Percentiles rank a stretch among this genome's conserved stretches.
phyloP scores from a whole-genome alignment of 352 stramenopile genomes.

The Plasmopara viticola region DNA sequence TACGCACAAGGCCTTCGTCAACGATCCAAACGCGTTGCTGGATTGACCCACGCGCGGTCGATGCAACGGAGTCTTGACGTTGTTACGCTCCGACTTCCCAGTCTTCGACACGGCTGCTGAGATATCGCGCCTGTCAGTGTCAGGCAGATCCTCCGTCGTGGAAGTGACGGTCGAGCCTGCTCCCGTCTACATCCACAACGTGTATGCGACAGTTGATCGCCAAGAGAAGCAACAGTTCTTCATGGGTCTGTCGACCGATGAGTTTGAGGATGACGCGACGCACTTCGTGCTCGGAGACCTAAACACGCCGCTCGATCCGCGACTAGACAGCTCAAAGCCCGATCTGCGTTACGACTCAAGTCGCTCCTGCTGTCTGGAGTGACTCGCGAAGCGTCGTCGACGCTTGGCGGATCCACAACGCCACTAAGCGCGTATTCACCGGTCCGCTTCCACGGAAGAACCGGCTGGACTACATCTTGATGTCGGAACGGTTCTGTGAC shows the following conservation, averaged over 20 bases:
- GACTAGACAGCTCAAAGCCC: not conserved
- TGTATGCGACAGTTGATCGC: not conserved
- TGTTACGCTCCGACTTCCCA: no score
- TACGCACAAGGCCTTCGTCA: no score
- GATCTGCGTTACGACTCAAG: not conserved
- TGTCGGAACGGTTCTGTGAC: not conserved
- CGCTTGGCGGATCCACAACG: not conserved
- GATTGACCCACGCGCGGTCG: no score
- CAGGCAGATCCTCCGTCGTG: not conserved
- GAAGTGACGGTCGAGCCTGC: not conserved
- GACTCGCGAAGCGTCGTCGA: not conserved
- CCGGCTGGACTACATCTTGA: not conserved
- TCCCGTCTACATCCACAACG: not conserved
- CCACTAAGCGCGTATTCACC: not conserved
- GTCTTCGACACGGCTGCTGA: no score
- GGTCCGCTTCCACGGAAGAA: not conserved
- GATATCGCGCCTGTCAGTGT: no score
- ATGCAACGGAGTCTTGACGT: no score
- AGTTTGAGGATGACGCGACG: not conserved
- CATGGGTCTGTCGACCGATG: not conserved
- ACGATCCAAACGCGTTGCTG: no score
- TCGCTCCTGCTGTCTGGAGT: not conserved
- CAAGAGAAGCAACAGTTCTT: not conserved
- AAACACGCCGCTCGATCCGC: not conserved
- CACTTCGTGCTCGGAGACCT: not conserved